These are phyloP conservation scores for Piper longum DNA, from an alignment of 164 flowering plant species.

Conservation along the genomic window DNA sequence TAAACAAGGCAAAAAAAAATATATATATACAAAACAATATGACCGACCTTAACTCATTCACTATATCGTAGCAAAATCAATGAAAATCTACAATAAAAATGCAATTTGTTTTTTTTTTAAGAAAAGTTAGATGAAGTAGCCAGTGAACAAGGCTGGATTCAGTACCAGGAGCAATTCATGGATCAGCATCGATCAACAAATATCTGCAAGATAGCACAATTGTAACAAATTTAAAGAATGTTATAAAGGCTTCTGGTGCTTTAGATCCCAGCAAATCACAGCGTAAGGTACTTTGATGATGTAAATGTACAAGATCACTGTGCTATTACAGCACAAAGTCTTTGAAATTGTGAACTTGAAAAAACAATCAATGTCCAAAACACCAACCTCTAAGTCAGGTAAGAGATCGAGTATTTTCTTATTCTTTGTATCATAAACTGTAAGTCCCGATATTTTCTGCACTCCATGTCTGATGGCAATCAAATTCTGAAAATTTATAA, in stretches of 20 bases:
- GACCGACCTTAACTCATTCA: not conserved
- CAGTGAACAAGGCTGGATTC: too few species aligned
- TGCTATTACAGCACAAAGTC: not conserved
- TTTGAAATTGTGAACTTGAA: not conserved
- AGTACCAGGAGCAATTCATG: not conserved
- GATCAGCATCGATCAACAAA: constrained; percentile 1
- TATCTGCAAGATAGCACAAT: constrained; percentile 1
- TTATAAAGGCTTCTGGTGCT: not conserved
- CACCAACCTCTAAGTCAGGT: constrained; percentile 67
- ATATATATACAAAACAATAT: not conserved
- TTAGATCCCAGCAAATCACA: not conserved
- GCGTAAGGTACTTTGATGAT: too few species aligned
- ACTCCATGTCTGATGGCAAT: constrained; percentile 77
- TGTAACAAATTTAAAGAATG: not conserved
- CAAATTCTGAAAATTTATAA: constrained; percentile 46
- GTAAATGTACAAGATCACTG: not conserved
- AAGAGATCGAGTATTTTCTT: constrained; percentile 48
- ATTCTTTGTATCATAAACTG: constrained; percentile 49
- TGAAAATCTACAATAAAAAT: not conserved
- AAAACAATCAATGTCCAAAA: not conserved
- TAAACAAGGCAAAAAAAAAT: not conserved
- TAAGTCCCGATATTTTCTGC: constrained; percentile 76
- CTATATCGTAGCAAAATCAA: not conserved
- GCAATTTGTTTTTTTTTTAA: too few species aligned
- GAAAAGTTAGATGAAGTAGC: too few species aligned